Evolutionary conservation across 352 stramenopile species (phyloP).

Genomic region (Pythium sp.): DNA sequence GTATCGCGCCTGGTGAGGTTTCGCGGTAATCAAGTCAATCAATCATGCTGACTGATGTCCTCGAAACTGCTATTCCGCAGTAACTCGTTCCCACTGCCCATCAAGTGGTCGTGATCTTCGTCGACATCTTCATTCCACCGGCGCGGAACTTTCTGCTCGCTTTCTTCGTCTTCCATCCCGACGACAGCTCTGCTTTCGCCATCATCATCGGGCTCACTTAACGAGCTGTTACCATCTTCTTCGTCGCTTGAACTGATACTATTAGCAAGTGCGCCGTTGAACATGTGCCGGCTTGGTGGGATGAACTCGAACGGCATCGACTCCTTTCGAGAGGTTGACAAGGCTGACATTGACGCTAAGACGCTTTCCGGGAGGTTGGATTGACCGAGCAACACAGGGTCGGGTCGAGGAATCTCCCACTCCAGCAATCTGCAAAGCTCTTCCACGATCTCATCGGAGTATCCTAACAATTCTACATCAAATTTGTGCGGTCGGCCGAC

Average conservation of each 20-base stretch:
- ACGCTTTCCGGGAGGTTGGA: slow-evolving; percentile 43
- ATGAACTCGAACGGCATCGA: slow-evolving; percentile 68
- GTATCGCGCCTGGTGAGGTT: slow-evolving; percentile 1
- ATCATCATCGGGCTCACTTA: slow-evolving; percentile 44
- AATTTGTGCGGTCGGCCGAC: slow-evolving; percentile 82
- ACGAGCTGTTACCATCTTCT: slow-evolving; percentile 49
- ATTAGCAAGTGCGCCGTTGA: slow-evolving; percentile 61
- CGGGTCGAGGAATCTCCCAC: slow-evolving; percentile 75
- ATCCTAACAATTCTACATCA: slow-evolving; percentile 80
- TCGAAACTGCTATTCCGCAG: slow-evolving; percentile 61
- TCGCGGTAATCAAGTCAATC: slow-evolving; percentile 5
- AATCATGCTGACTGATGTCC: slow-evolving; percentile 27
- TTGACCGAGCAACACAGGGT: slow-evolving; percentile 62
- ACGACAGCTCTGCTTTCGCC: slow-evolving; percentile 24
- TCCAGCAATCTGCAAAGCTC: slow-evolving; percentile 72
- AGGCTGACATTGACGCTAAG: slow-evolving; percentile 21
- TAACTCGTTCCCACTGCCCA: slow-evolving; percentile 75
- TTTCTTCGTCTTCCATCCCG: slow-evolving; percentile 36
- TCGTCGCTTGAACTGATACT: slow-evolving; percentile 62
- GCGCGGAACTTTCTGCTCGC: slow-evolving; percentile 21
- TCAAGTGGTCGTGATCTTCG: slow-evolving; percentile 67
- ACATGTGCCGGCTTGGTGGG: slow-evolving; percentile 69
- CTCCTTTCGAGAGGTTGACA: slow-evolving; percentile 19
- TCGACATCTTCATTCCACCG: slow-evolving; percentile 38
- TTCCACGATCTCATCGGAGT: slow-evolving; percentile 84